These are phyloP conservation scores for Leersia perrieri DNA, from an alignment of 176 grass and related monocot genomes.

Conservation along the genomic window DNA sequence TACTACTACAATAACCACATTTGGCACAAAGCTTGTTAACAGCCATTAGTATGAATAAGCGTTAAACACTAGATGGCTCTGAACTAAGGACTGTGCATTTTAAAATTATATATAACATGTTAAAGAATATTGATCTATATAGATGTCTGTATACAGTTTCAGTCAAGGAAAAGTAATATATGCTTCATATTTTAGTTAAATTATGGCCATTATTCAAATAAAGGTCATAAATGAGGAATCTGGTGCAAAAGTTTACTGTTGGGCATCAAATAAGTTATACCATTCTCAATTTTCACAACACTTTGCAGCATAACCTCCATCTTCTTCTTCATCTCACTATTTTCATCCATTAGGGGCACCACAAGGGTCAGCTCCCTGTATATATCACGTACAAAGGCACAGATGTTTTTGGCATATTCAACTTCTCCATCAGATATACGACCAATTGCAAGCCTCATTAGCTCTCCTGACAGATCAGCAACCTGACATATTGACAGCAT, in stretches of 20 bases:
- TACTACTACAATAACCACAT: conserved; percentile 22
- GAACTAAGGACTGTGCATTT: not conserved
- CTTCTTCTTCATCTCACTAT: conserved; percentile 98
- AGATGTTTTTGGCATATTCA: conserved; percentile 93
- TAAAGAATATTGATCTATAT: conserved; percentile 5
- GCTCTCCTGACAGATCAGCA: conserved; percentile 96
- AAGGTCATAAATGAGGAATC: conserved; percentile 3
- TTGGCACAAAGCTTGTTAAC: not conserved
- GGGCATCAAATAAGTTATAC: conserved; percentile 47
- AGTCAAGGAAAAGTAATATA: not conserved
- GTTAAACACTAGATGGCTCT: not conserved
- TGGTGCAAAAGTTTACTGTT: conserved; percentile 18
- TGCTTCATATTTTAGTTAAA: not conserved
- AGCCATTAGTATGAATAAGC: not conserved
- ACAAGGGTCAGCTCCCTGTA: conserved; percentile 86
- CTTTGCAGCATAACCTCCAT: conserved; percentile 98
- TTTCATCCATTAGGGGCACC: conserved; percentile 95
- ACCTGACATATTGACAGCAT: conserved; percentile 55
- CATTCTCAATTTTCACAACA: conserved; percentile 97
- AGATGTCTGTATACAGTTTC: not conserved
- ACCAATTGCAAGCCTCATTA: conserved; percentile 97
- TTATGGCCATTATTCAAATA: not conserved
- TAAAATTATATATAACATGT: not conserved
- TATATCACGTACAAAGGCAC: conserved; percentile 81
- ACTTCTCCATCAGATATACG: conserved; percentile 96